Evolutionary conservation across 2,329 filamentous ascomycete genomes (phyloP).

Genomic region (Talaromyces sp.): DNA sequence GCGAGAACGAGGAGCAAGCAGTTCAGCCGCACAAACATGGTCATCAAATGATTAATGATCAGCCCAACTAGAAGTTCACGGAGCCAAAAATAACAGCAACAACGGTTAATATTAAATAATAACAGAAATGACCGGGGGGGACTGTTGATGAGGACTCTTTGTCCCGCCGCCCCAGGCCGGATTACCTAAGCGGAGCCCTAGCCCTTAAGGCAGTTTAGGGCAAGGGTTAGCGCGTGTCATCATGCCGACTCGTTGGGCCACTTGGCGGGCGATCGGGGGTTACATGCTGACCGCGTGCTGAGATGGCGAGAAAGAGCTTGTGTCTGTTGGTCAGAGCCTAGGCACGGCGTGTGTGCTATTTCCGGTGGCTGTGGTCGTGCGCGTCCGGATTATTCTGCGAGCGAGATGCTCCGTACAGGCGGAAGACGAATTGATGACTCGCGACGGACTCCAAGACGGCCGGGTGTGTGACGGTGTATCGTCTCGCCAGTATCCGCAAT

Average conservation of each 20-base stretch:
- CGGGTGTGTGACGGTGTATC: background rate
- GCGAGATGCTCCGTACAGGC: background rate
- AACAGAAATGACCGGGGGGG: background rate
- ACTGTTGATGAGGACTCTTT: background rate
- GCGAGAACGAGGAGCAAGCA: background rate
- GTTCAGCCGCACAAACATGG: background rate
- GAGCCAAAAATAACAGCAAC: background rate
- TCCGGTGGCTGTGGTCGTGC: background rate
- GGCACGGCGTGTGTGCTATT: background rate
- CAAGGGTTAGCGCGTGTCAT: background rate
- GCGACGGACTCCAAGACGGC: background rate
- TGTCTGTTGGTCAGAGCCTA: background rate
- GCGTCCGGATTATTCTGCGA: background rate
- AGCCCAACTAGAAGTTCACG: background rate
- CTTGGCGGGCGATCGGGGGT: background rate
- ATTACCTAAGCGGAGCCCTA: background rate
- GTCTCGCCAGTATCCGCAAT: background rate
- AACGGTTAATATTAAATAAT: background rate
- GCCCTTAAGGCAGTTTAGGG: background rate
- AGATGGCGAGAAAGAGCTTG: background rate
- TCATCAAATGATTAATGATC: background rate
- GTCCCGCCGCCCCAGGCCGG: background rate
- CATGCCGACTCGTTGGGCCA: background rate
- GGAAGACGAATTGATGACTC: background rate
- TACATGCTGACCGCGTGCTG: background rate